phyloP scores from a whole-genome alignment of 2,329 filamentous ascomycete species.

The Biscogniauxia sp. region DNA sequence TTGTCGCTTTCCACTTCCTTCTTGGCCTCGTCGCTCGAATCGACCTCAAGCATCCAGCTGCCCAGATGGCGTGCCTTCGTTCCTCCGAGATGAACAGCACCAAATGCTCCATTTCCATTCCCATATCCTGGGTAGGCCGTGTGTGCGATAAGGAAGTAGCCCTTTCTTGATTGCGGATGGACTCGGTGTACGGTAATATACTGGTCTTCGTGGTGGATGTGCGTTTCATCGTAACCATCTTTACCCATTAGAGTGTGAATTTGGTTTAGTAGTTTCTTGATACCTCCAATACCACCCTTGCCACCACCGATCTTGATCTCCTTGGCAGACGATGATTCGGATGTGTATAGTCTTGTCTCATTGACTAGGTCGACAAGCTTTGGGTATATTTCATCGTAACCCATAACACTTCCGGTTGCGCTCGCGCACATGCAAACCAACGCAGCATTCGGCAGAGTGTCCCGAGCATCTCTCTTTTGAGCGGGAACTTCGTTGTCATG shows the following conservation, averaged over 20 bases:
- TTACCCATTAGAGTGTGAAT: constrained; percentile 96
- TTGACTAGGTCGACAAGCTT: constrained; percentile 89
- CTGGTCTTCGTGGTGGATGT: constrained; percentile 93
- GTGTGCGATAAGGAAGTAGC: constrained; percentile 93
- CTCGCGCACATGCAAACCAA: constrained; percentile 95
- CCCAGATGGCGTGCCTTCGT: constrained; percentile 85
- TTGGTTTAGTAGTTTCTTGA: constrained; percentile 91
- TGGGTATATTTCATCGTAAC: constrained; percentile 95
- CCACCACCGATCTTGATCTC: constrained; percentile 65
- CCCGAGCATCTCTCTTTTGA: constrained; percentile 89
- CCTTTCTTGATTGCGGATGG: constrained; percentile 86
- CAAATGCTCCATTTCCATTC: constrained; percentile 77
- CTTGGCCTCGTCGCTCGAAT: constrained; percentile 69
- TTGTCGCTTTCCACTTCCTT: constrained; percentile 66
- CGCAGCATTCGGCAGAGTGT: constrained; percentile 91
- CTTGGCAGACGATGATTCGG: constrained; percentile 63
- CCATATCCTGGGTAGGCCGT: constrained; percentile 92
- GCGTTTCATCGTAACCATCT: constrained; percentile 90
- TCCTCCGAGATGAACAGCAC: constrained; percentile 74
- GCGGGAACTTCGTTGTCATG: constrained; percentile 97
- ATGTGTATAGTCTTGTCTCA: constrained; percentile 81
- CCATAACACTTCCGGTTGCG: constrained; percentile 93
- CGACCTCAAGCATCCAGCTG: constrained; percentile 89
- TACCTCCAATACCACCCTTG: constrained; percentile 80
- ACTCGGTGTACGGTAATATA: constrained; percentile 96